A percentile compares a stretch with the other conserved stretches of the same genome.
Conservation (phyloP, 768 basidiomycete species). For the Suillus placidus region DNA sequence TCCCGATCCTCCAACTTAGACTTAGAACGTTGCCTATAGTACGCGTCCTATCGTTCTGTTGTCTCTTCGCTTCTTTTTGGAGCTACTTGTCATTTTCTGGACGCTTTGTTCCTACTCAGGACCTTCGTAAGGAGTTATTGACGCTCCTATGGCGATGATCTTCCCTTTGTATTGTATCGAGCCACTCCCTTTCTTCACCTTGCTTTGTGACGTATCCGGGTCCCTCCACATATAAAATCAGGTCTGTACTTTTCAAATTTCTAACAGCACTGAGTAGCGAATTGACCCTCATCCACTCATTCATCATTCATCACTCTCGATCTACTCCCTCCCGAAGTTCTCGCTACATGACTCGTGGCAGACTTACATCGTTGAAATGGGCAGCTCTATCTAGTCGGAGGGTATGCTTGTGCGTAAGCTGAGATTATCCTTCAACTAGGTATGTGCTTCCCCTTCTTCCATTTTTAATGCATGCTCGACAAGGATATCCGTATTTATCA, state of each 20-base stretch:
- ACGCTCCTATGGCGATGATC: background rate
- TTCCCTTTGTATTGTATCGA: background rate
- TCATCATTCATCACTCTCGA: background rate
- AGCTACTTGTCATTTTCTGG: constrained; percentile 1
- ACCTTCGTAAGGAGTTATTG: background rate
- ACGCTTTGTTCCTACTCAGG: constrained; percentile 22
- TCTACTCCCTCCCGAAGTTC: background rate
- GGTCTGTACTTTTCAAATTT: background rate
- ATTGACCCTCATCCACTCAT: background rate
- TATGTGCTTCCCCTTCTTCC: background rate
- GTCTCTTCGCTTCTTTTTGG: background rate
- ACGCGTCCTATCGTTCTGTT: background rate
- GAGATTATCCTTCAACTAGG: background rate
- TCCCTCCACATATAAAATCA: background rate
- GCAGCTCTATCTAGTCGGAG: background rate
- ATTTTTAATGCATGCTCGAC: background rate
- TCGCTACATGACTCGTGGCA: background rate
- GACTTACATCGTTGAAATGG: background rate
- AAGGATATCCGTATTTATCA: background rate
- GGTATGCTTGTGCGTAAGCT: no score
- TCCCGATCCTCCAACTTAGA: background rate
- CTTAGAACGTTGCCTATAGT: background rate
- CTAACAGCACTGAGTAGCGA: background rate
- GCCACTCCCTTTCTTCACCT: background rate
- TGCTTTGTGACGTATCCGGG: background rate